Evolutionary conservation across 306 rosid species (phyloP), one percentile per base, ranked within the genome.

Genomic region (Betula pendula): DNA sequence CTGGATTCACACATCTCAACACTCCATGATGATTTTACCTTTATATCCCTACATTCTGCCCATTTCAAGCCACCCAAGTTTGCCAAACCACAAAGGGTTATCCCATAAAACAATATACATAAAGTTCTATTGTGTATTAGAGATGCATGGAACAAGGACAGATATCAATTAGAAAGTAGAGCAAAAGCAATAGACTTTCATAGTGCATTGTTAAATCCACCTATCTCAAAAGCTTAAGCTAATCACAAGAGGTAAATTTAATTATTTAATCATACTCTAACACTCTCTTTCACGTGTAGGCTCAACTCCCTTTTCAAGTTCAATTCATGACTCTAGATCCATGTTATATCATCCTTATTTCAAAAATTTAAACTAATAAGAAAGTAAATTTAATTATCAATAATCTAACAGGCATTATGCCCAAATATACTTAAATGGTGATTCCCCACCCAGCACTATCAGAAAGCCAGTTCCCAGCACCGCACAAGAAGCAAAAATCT

Each of bases 11-110:
- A 35, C n/a, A n/a, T n/a, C n/a, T n/a, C n/a, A n/a, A n/a, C n/a
- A 38, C 63, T 56, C 31, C 31, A 33, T 19, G 8, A 19, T 22
- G 33, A 56, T 56, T 56, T 56, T 5, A 7, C 6, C 29, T 9
- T 2, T 12, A 24, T 10, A 22, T 20, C 31, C 20, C 31, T 56
- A 56, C 5, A 22, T 24, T 4, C 31, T 65, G 17, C 47, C 22
- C 48, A 38, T 35, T 62, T 27, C 47, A 65, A 65, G 70, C 70
- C 44, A 65, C 47, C 47, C 70, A 65, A 65, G 24, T 19, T 33
- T 35, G 24, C 27, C 48, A 35, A n/a, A 65, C 47, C 44, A 59
- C 2, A 55, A 55, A 22, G 12, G 12, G 29, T 55, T 55, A 22
- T 55, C 31, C 63, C 33, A 20, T 22, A 24, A 3, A 17, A 62